Evolutionary conservation across 2,329 filamentous ascomycete genomes (phyloP), one percentile per base, ranked within the genome.

Genomic region (Hypocreales sp.): DNA sequence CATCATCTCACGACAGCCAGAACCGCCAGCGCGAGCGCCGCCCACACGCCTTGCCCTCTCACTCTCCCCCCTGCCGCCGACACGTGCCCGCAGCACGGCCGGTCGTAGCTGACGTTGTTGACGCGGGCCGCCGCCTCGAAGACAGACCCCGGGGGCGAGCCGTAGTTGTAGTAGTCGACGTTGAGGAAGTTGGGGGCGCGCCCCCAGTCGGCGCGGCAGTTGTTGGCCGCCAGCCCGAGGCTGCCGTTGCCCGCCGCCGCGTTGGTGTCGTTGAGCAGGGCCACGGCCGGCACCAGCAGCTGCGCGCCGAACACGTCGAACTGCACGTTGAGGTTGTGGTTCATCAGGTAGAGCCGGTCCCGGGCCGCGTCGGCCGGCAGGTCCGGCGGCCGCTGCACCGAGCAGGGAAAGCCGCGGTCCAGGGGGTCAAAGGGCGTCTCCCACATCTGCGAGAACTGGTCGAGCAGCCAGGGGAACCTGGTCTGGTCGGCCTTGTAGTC

Each of bases 381-480:
- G 23, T 67, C 57, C 0, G 81, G 81, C 1, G 86, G 84, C 0
- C 86, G 74, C 45, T 93, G 71, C 20, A 75, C 62, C 1, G 59
- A 73, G 55, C 86, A 94, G 0, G 84, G 83, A 47, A 93, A 92
- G 1, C 50, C 48, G 26, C 54, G 54, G 44, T 72, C 48, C 11
- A 51, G 44, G 4, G 72, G 83, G 28, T 83, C 80, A 47, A 92
- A 94, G 0, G 81, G 80, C 1, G 84, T 87, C 56, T 94, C 82
- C 80, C 81, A 93, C 55, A 92, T 67, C 45, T 92, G 79, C 5
- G 68, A 69, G 56, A 93, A 94, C 51, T 94, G 66, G 48, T 92
- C 81, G 22, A 93, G 61, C 22, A 93, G 66, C 71, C 82, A 94
- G 0, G 86, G 83, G 12, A 82, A 76, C 13, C 64, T 61, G 1